Conservation (phyloP, 768 basidiomycete genomes). For the Scleroderma bovista region DNA sequence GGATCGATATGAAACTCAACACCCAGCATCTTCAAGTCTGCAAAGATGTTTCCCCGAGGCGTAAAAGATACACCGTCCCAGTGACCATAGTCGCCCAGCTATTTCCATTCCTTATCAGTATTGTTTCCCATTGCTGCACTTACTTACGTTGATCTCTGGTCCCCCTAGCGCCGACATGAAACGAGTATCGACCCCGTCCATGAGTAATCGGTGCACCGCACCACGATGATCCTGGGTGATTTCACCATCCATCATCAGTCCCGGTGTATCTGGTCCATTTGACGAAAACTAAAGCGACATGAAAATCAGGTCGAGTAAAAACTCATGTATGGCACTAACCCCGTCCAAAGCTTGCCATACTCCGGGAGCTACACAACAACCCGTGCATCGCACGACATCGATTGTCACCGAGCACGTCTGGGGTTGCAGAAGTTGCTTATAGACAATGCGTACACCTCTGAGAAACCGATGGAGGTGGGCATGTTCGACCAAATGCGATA, state of each 20-base stretch:
- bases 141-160: background rate
- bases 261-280: background rate
- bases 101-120: background rate
- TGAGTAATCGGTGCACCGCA: background rate
- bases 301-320: too few relatives aligned
- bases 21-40: background rate
- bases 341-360: background rate
- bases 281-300: background rate
- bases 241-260: background rate
- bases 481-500: background rate
- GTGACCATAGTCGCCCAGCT: background rate
- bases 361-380: background rate
- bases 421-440: background rate
- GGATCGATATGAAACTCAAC: background rate
- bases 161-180: background rate
- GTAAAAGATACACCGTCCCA: background rate
- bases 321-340: background rate
- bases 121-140: background rate
- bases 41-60: background rate
- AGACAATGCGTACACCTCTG: background rate
- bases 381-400: background rate
- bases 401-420: background rate
- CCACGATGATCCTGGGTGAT: too few relatives aligned
- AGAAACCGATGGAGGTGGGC: background rate
- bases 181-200: background rate